Conservation (phyloP, 306 rosid species). For the Cajanus cajan region DNA sequence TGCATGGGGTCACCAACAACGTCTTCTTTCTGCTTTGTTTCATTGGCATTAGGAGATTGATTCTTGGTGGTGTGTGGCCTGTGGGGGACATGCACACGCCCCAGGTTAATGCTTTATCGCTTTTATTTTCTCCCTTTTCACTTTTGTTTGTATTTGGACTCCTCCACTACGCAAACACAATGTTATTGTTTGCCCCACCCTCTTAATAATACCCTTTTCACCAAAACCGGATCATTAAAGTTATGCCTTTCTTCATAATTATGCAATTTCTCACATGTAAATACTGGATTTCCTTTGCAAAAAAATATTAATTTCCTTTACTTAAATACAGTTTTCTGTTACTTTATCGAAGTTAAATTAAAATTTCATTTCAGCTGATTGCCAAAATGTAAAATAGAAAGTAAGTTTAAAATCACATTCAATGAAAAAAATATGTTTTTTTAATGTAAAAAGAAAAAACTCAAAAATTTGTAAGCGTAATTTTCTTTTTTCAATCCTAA, state of each 20-base stretch:
- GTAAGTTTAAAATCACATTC: too few relatives aligned
- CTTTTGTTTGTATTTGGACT: slow-evolving; percentile 42
- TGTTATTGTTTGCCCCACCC: slow-evolving; percentile 22
- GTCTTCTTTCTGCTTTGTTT: slow-evolving; percentile 39
- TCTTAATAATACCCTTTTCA: not conserved
- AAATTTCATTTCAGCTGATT: not conserved
- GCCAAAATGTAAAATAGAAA: too few relatives aligned
- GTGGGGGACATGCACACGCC: slow-evolving; percentile 53
- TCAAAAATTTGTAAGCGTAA: too few relatives aligned
- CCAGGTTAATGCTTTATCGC: slow-evolving; percentile 36
- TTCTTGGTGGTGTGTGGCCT: slow-evolving; percentile 14
- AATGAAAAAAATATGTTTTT: too few relatives aligned
- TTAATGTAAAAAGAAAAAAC: too few relatives aligned
- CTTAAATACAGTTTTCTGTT: not conserved
- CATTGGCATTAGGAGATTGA: not conserved
- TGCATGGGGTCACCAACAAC: slow-evolving; percentile 34
- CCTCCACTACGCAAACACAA: slow-evolving; percentile 39
- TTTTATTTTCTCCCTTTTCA: slow-evolving; percentile 23
- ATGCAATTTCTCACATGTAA: slow-evolving; percentile 27
- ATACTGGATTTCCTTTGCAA: not conserved
- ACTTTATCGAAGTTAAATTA: not conserved
- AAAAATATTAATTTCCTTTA: not conserved
- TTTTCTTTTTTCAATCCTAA: too few relatives aligned
- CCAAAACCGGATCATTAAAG: slow-evolving; percentile 25
- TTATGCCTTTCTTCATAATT: slow-evolving; percentile 44